Percentiles rank a stretch among this genome's conserved stretches.
Evolutionary conservation across 2,329 filamentous ascomycete genomes (phyloP).

Genomic region (Claviceps spartinae): DNA sequence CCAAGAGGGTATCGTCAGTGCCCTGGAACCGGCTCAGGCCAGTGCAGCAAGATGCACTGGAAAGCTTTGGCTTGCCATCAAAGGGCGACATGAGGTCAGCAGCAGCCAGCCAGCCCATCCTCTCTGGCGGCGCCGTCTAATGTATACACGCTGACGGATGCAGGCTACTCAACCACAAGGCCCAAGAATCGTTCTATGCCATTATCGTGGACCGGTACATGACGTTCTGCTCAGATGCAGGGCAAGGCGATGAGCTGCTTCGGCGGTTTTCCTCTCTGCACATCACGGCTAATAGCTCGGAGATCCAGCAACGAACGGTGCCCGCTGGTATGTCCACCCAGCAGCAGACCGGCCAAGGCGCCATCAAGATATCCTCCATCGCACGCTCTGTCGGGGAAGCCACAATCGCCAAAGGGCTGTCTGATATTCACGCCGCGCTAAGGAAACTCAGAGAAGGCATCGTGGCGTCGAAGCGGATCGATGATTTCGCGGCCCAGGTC

Average conservation of each 20-base stretch:
- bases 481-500: constrained; percentile 73
- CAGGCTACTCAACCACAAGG: constrained; percentile 59
- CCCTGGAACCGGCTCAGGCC: constrained; percentile 63
- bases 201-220: constrained; percentile 83
- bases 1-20: constrained; percentile 28
- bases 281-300: constrained; percentile 1
- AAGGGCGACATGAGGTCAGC: constrained; percentile 76
- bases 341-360: not conserved
- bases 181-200: constrained; percentile 75
- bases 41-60: constrained; percentile 60
- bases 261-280: constrained; percentile 57
- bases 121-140: not conserved
- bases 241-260: constrained; percentile 59
- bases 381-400: constrained; percentile 10
- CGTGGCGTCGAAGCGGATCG: constrained; percentile 59
- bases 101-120: not conserved
- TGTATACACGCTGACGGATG: not conserved
- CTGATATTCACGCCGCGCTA: constrained; percentile 66
- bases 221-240: constrained; percentile 67
- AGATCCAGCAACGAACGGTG: not conserved
- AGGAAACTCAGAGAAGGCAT: constrained; percentile 88
- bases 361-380: not conserved
- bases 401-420: constrained; percentile 47
- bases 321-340: not conserved
- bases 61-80: constrained; percentile 72